Conservation (phyloP, 1,284 basidiomycete species). For the Sanguinoderma infundibulare region DNA sequence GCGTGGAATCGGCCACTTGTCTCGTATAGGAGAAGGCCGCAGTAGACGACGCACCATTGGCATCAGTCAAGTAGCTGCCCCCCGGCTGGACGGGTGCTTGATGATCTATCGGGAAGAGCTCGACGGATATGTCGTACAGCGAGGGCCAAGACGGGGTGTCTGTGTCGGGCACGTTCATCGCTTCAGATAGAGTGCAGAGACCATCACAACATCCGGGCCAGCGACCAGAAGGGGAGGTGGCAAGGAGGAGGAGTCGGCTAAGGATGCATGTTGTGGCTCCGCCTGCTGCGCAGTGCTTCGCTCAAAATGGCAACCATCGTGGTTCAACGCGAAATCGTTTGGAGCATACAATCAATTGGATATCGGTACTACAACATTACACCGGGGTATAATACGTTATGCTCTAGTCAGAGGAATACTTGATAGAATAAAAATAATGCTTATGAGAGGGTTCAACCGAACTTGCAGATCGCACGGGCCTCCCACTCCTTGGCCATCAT, state of each 20-base stretch:
- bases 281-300: background rate
- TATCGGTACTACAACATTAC: background rate
- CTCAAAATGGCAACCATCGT: background rate
- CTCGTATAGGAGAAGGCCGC: no score
- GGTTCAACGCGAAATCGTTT: background rate
- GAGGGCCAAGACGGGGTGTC: slow-evolving; percentile 47
- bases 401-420: background rate
- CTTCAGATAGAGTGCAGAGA: background rate
- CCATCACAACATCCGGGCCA: slow-evolving; percentile 10
- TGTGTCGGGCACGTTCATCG: slow-evolving; percentile 22
- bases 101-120: slow-evolving; percentile 46
- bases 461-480: slow-evolving; percentile 24
- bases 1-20: background rate
- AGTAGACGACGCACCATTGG: slow-evolving; percentile 32
- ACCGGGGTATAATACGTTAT: no score
- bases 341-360: background rate
- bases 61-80: slow-evolving; percentile 38
- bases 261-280: background rate
- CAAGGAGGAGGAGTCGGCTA: background rate
- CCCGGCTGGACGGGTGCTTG: slow-evolving; percentile 37
- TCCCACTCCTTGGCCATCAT: slow-evolving; percentile 18
- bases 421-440: background rate
- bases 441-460: slow-evolving; percentile 19
- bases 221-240: background rate
- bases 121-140: slow-evolving; percentile 48